Evolutionary conservation across 1,139 yeast genomes (phyloP), one percentile per base, ranked within the genome.

Genomic region (Wickerhamomyces sp.): DNA sequence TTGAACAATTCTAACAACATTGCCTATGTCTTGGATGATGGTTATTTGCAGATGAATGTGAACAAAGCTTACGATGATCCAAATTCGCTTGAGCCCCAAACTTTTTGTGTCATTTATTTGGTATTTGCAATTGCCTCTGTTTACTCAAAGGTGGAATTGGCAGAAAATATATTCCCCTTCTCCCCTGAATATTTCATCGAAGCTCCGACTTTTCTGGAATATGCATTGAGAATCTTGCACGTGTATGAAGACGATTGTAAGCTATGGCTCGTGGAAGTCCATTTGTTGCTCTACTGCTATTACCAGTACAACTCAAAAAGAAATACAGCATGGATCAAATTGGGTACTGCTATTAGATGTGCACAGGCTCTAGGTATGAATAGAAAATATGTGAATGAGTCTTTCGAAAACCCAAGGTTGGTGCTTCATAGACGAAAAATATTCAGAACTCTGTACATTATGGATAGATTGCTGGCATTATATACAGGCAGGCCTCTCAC

Each of bases 121-220:
- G 60, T 65, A 1, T 48, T 69, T 31, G 70, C 72, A 0, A 52
- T 69, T 19, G 72, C 72, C 1, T 55, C 70, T 2, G 51, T 65
- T 2, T 67, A 55, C 42, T 59, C 52, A 19, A 47, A 32, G 38
- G 53, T 35, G 40, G 57, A 36, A 31, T 42, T 32, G 30, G 47
- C 40, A 33, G 45, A 40, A 14, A 48, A 49, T 9, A 36, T 45
- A 10, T 46, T 47, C 33, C 51, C 54, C 12, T 49, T 52, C 16
- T 40, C 52, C 5, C 23, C 18, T 12, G 26, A 35, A 4, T 16
- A 24, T 8, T 40, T 47, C 25, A 38, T 50, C 12, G 50, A 48
- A 6, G 55, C 62, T 4, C 33, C 39, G 6, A 37, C 49, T 5
- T 64, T 54, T 38, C 62, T 63, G 35, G 62, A 63, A 21, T 50